Evolutionary conservation across 2,329 filamentous ascomycete species (phyloP).

Genomic region (Nannizziopsis arthrosporioides): DNA sequence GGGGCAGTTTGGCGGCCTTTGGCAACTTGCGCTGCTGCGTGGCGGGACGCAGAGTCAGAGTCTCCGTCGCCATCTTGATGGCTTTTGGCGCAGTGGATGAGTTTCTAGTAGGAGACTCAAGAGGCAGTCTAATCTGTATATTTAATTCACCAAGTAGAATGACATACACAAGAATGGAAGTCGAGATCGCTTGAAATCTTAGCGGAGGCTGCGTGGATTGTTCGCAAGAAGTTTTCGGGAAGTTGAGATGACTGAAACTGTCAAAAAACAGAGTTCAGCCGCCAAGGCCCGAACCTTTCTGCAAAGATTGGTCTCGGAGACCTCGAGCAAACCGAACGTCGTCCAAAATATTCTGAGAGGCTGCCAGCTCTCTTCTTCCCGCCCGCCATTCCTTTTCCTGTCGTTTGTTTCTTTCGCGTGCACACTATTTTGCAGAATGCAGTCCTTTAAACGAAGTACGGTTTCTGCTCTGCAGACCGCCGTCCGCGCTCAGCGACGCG

Average conservation of each 20-base stretch:
- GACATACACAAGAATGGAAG: background rate
- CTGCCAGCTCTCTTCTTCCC: conserved; percentile 8
- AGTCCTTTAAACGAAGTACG: conserved; percentile 66
- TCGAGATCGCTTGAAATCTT: background rate
- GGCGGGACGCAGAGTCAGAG: conserved; percentile 47
- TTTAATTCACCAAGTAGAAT: background rate
- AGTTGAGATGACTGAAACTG: background rate
- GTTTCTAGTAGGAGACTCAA: no score
- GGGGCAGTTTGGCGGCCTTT: conserved; percentile 62
- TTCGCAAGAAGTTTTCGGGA: background rate
- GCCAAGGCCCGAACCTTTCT: conserved; percentile 4
- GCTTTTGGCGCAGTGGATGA: background rate
- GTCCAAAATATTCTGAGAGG: background rate
- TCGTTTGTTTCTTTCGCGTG: conserved; percentile 14
- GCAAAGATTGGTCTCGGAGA: conserved; percentile 2
- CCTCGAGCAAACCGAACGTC: conserved; percentile 4
- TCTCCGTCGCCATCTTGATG: conserved; percentile 46
- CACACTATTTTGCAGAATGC: conserved; percentile 46
- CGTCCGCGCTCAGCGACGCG: conserved; percentile 44
- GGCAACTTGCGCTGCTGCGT: conserved; percentile 44
- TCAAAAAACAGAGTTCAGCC: conserved; percentile 8
- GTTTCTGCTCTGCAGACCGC: conserved; percentile 56
- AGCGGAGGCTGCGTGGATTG: background rate
- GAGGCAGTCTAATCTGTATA: no score
- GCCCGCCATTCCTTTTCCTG: conserved; percentile 12